These are phyloP conservation scores for Arctium lappa DNA, from an alignment of 129 eudicot species.

Conservation along the genomic window DNA sequence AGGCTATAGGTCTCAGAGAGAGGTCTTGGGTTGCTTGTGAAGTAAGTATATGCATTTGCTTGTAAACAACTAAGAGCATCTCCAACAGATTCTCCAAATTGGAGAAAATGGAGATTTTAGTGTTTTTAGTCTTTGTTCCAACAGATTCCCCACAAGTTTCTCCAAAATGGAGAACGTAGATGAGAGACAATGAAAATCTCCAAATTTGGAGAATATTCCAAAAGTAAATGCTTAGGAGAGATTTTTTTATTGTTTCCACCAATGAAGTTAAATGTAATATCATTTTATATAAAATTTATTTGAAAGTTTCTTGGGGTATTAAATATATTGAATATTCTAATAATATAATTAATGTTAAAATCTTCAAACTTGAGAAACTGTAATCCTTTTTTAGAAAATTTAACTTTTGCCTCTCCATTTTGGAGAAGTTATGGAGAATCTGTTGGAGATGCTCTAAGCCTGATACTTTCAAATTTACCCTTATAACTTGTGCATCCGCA, in stretches of 20 bases:
- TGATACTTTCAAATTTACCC: background rate
- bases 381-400: too few relatives aligned
- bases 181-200: background rate
- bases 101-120: background rate
- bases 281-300: background rate
- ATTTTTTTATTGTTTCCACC: background rate
- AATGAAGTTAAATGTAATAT: background rate
- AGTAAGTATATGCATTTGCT: slow-evolving; percentile 38
- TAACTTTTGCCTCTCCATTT: background rate
- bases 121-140: background rate
- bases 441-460: background rate
- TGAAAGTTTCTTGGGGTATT: background rate
- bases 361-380: background rate
- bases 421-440: background rate
- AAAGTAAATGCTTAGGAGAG: background rate
- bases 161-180: background rate
- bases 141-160: background rate
- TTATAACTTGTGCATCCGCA: slow-evolving; percentile 26
- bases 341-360: too few relatives aligned
- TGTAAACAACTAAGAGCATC: background rate
- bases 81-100: background rate
- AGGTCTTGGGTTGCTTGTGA: slow-evolving; percentile 88
- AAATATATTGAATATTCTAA: background rate
- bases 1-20: slow-evolving; percentile 87
- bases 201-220: background rate